Percentiles rank a stretch among this genome's conserved stretches.
These are phyloP conservation scores for Solanum hybrid DNA, from an alignment of 305 asterid genomes.

Conservation along the genomic window DNA sequence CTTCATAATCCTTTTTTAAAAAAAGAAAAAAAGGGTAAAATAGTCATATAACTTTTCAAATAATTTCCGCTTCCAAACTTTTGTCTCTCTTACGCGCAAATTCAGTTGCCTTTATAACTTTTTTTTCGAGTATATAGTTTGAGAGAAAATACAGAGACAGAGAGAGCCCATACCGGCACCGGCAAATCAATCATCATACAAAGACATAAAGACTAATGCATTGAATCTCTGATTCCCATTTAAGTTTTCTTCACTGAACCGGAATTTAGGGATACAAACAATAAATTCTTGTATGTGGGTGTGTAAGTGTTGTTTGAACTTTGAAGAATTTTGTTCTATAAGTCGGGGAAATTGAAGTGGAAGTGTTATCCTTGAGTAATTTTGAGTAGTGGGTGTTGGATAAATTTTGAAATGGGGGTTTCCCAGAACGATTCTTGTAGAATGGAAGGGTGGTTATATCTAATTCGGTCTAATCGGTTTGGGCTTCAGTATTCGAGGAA, in stretches of 20 bases:
- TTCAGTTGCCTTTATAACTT: neutral
- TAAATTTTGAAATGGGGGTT: slow-evolving; percentile 30
- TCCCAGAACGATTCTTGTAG: slow-evolving; percentile 45
- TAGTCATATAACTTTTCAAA: neutral
- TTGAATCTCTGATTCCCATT: neutral
- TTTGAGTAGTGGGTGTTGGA: neutral
- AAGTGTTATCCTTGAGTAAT: neutral
- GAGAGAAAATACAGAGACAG: neutral
- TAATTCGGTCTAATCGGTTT: slow-evolving; percentile 78
- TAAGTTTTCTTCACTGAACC: neutral
- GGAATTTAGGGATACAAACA: neutral
- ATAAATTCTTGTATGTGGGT: neutral
- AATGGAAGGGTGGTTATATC: slow-evolving; percentile 95
- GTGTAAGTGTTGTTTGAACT: neutral
- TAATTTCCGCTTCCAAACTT: neutral
- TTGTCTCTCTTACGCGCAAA: slow-evolving; percentile 2
- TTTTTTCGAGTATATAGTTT: neutral
- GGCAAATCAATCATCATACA: neutral
- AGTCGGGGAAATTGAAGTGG: neutral
- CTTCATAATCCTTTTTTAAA: neutral
- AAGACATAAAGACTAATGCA: neutral
- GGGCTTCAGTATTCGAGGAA: slow-evolving; percentile 87
- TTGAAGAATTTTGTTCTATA: neutral
- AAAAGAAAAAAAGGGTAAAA: neutral
- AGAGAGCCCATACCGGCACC: slow-evolving; percentile 4